Evolutionary conservation across 345 rosid genomes (phyloP).

Genomic region (Kandelia obovata): DNA sequence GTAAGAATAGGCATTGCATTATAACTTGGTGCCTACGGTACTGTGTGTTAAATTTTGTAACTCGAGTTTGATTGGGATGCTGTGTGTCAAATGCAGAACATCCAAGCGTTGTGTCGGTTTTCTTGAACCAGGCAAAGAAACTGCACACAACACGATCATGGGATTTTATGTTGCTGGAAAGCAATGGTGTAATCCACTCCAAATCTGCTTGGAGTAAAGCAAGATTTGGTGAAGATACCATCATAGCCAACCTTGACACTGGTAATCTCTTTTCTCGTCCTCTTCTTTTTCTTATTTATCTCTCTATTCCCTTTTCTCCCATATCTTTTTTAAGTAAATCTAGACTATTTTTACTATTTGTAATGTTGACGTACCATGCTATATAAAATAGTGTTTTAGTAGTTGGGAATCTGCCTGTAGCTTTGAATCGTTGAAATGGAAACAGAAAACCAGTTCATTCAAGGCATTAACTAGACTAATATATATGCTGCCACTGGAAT

Average conservation of each 20-base stretch:
- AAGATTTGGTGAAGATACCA: slow-evolving; percentile 45
- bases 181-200: slow-evolving; percentile 28
- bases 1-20: no score
- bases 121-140: slow-evolving; percentile 41
- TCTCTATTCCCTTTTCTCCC: background rate
- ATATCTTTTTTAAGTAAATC: background rate
- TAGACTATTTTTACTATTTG: background rate
- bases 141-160: slow-evolving; percentile 64
- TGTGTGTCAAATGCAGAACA: slow-evolving; percentile 38
- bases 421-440: no score
- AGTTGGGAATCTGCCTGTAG: no score
- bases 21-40: no score
- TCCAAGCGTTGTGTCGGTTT: slow-evolving; percentile 52
- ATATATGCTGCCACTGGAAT: no score
- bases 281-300: no score
- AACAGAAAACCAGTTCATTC: no score
- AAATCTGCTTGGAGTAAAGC: slow-evolving; percentile 45
- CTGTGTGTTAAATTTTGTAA: background rate
- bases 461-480: no score
- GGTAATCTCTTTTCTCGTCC: slow-evolving; percentile 22
- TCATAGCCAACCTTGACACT: slow-evolving; percentile 60
- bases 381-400: no score
- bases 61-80: background rate
- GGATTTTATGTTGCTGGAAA: slow-evolving; percentile 54
- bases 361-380: no score